Evolutionary conservation across 2,329 filamentous ascomycete species (phyloP), one percentile per base, ranked within the genome.

Genomic region (Ilyonectria sp.): DNA sequence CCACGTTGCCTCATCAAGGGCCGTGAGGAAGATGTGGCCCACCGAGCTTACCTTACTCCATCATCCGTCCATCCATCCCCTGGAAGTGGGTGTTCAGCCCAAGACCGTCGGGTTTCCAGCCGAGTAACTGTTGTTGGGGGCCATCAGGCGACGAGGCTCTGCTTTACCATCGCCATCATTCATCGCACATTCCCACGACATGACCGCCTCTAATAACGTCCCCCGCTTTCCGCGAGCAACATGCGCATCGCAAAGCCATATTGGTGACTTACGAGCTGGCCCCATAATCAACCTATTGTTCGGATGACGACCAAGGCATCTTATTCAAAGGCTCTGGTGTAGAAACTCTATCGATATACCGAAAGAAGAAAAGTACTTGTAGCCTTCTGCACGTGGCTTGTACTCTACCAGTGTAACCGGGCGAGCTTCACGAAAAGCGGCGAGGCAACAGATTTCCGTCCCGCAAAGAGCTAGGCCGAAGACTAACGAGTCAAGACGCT

Each of bases 1-100:
- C 70, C 74, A 76, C 74, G 71, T 75, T 75, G 68, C 68, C 65
- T 62, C 50, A 69, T 58, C 29, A 23, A 62, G 63, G 52, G 37
- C 58, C 10, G 35, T 19, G 50, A 60, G 35, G 52, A 50, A 33
- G 44, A 58, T 52, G 50, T 56, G 49, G 57, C 61, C 63, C 65
- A 53, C 65, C 67, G 53, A 69, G 65, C 65, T 70, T 47, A 72
- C 69, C 71, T 70, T 54, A 35, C 54, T 59, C 67, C 63, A 60
- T 69, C 71, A 63, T 72, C 65, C 64, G 65, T 47, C 63, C 69
- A 71, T 60, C 43, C 61, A 54, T 50, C 49, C 29, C 50, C 3
- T 52, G 6, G 11, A 17, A 35, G 50, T 68, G 60, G 50, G 50
- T 66, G 57, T 52, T 70, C 66, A 71, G 59, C 70, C 65, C 65